Evolutionary conservation across 257 asterid genomes (phyloP).

Genomic region (Nicotiana knightiana): DNA sequence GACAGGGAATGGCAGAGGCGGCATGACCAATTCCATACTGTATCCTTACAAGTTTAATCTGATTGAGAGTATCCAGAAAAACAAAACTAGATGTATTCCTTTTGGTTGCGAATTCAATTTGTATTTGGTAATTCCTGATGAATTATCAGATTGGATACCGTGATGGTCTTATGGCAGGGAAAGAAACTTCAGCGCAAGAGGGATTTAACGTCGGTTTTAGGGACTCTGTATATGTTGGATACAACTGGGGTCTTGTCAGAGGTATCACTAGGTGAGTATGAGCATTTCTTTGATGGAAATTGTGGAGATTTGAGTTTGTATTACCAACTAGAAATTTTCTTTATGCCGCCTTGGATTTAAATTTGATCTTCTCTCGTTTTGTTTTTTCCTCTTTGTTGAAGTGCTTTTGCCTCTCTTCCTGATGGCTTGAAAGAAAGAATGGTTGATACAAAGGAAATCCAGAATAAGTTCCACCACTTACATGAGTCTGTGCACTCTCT

Average conservation of each 20-base stretch:
- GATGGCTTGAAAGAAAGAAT: constrained; percentile 42
- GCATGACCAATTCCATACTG: constrained; percentile 71
- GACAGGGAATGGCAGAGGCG: constrained; percentile 82
- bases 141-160: constrained; percentile 82
- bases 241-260: constrained; percentile 66
- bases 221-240: constrained; percentile 55
- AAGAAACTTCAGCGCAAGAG: constrained; percentile 77
- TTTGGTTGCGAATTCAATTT: background rate
- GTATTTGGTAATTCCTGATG: constrained; percentile 17
- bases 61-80: background rate
- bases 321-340: background rate
- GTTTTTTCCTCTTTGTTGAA: constrained; percentile 16
- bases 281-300: background rate
- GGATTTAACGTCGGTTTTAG: constrained; percentile 78
- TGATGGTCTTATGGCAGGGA: constrained; percentile 82
- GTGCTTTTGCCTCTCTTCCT: constrained; percentile 66
- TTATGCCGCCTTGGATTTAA: background rate
- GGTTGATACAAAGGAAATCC: constrained; percentile 56
- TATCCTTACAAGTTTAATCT: constrained; percentile 23
- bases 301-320: background rate
- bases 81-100: background rate
- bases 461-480: constrained; percentile 39
- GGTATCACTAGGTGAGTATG: constrained; percentile 64
- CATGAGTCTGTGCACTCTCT: constrained; percentile 43
- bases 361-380: background rate